Base-by-base conservation (phyloP, 345 rosid genomes). In the Lumnitzera littorea region DNA sequence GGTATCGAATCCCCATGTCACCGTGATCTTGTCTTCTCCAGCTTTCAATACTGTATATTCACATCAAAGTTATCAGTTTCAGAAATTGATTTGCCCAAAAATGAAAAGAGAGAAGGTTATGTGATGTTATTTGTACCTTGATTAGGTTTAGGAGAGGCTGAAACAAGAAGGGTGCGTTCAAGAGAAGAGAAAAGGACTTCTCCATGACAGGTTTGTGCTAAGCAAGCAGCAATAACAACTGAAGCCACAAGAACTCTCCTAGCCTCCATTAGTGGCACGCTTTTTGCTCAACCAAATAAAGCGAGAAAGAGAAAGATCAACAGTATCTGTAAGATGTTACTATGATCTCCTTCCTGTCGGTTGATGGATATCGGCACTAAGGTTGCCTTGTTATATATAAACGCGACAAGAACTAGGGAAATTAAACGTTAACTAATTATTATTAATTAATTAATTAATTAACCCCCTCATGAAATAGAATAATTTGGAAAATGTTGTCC, bases 1-100 rank as follows among this genome's bases (percentile, higher is more conserved):
- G 67, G 72, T 73, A 75, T 81, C 82, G 17, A 78, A 20, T 46
- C 66, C 61, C 97, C 95, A 90, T 5, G 77, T 81, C 51, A 85
- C 72, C 0, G 70, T 74, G 59, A 90, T 68, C 31, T 70, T 75
- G 74, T 84, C 85, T 27, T 62, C 76, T 0, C 91, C 91, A 29
- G 73, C 76, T 63, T 82, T 72, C 67, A 82, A 50, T 48, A 74
- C 86, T 86, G 78, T 17, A 51, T 58, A 31, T 13, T 1, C 15
- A 60, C 24, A 13, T 10, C 13, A 8, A 47, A 15, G 11, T 29
- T n/a, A 16, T 2, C 57, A 12, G 36, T 31, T 15, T 29, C 25
- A 48, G 24, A 36, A 20, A 20, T 20, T 20, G 20, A 20, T 20
- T 20, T 20, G 20, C 20, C 20, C 20, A 20, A 20, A 20, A 20